Evolutionary conservation across 2,329 filamentous ascomycete species (phyloP), one percentile per base, ranked within the genome.

Genomic region (Botryotinia globosa): DNA sequence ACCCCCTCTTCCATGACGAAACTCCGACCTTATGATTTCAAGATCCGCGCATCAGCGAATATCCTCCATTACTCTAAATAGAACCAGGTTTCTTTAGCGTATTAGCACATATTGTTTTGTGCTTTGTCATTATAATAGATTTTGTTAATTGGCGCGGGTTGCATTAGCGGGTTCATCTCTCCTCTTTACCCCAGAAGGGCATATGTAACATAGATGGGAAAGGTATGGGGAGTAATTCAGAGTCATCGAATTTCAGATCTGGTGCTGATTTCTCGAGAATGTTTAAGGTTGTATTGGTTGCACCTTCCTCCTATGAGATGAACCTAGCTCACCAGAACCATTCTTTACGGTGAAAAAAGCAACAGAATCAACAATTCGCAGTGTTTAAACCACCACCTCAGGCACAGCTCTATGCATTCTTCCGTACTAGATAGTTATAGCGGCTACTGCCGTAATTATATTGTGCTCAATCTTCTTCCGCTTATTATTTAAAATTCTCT

Each of bases 91-190:
- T 71, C 69, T 75, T 76, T 73, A 75, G 67, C 79, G 78, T 80
- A 80, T 75, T 74, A 78, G 76, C 78, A 79, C 69, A 75, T 76
- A 59, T 75, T 75, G 74, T 65, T 56, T 75, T 74, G 73, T 67
- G 54, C 73, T 74, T 77, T 78, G 75, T 78, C 77, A 77, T 75
- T 77, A 78, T 76, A 74, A 78, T 79, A 80, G 75, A 80, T 75
- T 68, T 78, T 74, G 71, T 77, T 75, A 76, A 75, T 72, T 77
- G 76, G 77, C 75, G 74, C 71, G 75, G 76, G 74, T 76, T 80
- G 79, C 80, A 81, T 81, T 76, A 80, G 78, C 78, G 80, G 79
- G 77, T 79, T 76, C 75, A 80, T 78, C 79, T 80, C 80, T 79
- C 78, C 80, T 80, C 80, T 80, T 75, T 66, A 73, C 74, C 61